Evolutionary conservation across 345 rosid species (phyloP).

Genomic region (Populus simonii): DNA sequence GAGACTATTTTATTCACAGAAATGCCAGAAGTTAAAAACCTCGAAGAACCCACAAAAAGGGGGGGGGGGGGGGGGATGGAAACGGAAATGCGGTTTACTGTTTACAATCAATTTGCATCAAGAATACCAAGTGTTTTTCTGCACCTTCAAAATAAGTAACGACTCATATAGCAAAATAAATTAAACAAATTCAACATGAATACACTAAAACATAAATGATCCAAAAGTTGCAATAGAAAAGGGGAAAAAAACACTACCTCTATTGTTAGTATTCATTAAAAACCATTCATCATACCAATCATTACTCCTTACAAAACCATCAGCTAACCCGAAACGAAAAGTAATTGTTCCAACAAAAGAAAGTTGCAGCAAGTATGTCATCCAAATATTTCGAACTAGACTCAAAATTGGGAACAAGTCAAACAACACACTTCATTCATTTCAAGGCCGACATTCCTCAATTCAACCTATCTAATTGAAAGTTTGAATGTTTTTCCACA

Average conservation of each 20-base stretch:
- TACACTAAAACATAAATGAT: too few species aligned
- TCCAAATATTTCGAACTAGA: slow-evolving; percentile 1
- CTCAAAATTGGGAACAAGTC: background rate
- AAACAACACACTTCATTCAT: background rate
- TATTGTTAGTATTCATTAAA: too few species aligned
- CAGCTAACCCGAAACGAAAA: background rate
- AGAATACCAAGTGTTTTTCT: background rate
- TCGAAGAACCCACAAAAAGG: background rate
- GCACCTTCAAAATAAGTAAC: background rate
- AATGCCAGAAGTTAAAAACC: background rate
- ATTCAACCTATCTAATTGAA: background rate
- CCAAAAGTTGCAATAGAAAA: too few species aligned
- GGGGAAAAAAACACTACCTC: too few species aligned
- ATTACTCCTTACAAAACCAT: too few species aligned
- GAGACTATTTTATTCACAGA: background rate
- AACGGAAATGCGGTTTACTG: background rate
- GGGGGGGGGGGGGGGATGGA: too few species aligned
- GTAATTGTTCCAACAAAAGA: background rate
- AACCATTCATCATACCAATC: too few species aligned
- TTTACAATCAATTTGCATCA: background rate
- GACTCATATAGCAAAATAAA: too few species aligned
- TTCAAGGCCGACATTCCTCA: background rate
- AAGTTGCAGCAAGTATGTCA: background rate
- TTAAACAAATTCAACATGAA: background rate
- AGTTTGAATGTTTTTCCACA: background rate